phyloP scores from a whole-genome alignment of 2,329 filamentous ascomycete species.

The Penicillium sp. region DNA sequence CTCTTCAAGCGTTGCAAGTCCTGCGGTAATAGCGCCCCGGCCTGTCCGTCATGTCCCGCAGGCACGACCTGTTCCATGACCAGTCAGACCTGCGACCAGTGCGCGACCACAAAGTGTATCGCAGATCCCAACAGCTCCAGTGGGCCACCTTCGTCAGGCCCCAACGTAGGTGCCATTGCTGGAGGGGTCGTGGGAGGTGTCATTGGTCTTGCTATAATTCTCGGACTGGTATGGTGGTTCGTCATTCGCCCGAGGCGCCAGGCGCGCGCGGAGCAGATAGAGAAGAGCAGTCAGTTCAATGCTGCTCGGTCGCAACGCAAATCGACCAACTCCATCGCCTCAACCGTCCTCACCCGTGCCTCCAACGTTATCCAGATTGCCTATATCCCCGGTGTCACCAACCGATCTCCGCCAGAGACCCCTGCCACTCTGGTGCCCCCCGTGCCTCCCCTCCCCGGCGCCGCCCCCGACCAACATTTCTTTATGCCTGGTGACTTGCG shows the following conservation, averaged over 20 bases:
- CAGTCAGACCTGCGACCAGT: constrained; percentile 58
- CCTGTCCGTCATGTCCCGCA: constrained; percentile 58
- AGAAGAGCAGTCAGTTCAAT: constrained; percentile 53
- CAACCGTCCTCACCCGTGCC: constrained; percentile 88
- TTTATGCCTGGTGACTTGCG: constrained; percentile 88
- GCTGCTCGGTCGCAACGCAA: constrained; percentile 61
- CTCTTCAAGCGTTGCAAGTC: constrained; percentile 51
- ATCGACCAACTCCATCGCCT: constrained; percentile 91
- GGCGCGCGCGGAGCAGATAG: constrained; percentile 54
- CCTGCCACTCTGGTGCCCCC: constrained; percentile 81
- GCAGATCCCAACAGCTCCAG: constrained; percentile 26
- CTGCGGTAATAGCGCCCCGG: constrained; percentile 52
- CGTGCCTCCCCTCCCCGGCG: constrained; percentile 81
- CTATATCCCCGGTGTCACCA: constrained; percentile 96
- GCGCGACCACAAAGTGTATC: constrained; percentile 54
- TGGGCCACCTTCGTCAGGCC: constrained; percentile 40
- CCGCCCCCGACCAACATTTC: constrained; percentile 75
- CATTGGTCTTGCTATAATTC: constrained; percentile 67
- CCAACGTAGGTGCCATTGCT: constrained; percentile 80
- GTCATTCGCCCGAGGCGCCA: constrained; percentile 74
- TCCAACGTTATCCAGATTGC: constrained; percentile 99
- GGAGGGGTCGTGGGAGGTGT: constrained; percentile 88
- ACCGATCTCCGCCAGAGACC: constrained; percentile 80
- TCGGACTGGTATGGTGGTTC: constrained; percentile 83
- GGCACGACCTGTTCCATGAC: constrained; percentile 60